Evolutionary conservation across 2,329 filamentous ascomycete genomes (phyloP).

Genomic region (Pyrenophora seminiperda): DNA sequence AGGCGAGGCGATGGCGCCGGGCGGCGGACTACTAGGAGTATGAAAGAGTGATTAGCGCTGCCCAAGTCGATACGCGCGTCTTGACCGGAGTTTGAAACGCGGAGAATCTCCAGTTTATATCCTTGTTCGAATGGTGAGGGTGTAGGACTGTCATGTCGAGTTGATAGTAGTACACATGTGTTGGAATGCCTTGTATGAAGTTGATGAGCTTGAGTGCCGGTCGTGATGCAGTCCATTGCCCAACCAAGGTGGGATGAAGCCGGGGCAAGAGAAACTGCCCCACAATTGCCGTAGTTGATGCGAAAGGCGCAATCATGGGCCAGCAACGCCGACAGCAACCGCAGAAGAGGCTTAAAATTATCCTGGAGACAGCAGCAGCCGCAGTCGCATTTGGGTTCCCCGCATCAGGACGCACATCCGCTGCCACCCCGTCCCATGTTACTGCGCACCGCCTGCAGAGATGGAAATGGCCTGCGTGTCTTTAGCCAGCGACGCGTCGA

Average conservation of each 20-base stretch:
- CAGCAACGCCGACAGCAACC: constrained; percentile 33
- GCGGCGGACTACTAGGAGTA: not conserved
- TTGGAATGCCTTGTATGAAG: not conserved
- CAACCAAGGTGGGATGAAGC: not conserved
- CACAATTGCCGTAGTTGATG: constrained; percentile 14
- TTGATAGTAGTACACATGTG: not conserved
- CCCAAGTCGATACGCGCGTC: constrained; percentile 14
- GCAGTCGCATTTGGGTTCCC: constrained; percentile 16
- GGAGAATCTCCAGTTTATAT: constrained; percentile 6
- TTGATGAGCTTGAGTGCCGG: not conserved
- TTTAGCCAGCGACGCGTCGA: constrained; percentile 40
- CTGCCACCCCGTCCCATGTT: constrained; percentile 36
- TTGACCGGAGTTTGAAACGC: constrained; percentile 12
- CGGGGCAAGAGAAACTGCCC: constrained; percentile 9
- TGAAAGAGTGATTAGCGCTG: not conserved
- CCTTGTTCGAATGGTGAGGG: constrained; percentile 13
- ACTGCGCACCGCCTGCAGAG: constrained; percentile 34
- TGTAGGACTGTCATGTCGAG: not conserved
- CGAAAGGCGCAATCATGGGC: constrained; percentile 24
- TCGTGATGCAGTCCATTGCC: not conserved
- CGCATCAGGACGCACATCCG: constrained; percentile 24
- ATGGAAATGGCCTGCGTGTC: constrained; percentile 44
- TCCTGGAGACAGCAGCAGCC: constrained; percentile 17
- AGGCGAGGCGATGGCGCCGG: constrained; percentile 14
- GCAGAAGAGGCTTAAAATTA: constrained; percentile 29